Conservation (phyloP, 805 yeast genomes). For the Millerago galiae region DNA sequence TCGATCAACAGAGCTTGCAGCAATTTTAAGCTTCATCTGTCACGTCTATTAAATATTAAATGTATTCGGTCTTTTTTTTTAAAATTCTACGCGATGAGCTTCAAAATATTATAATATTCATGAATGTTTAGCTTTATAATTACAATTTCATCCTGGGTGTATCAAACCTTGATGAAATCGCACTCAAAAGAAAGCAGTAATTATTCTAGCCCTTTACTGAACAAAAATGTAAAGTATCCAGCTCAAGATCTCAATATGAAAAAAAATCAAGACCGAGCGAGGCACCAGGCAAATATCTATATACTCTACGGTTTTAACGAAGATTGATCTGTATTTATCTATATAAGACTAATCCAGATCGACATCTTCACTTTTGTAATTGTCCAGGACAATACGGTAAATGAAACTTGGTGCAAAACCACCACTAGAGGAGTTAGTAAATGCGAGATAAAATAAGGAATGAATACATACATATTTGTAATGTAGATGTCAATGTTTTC, state of each 20-base stretch:
- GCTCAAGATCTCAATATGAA: constrained; percentile 46
- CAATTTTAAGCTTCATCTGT: constrained; percentile 29
- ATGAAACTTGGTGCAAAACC: constrained; percentile 96
- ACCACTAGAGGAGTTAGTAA: constrained; percentile 37
- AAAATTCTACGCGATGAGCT: not conserved
- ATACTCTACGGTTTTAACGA: not conserved
- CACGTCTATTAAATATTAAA: too few species aligned
- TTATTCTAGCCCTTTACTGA: constrained; percentile 42
- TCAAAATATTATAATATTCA: not conserved
- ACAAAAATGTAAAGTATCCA: constrained; percentile 36
- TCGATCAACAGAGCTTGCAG: constrained; percentile 23
- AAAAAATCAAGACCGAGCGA: constrained; percentile 45
- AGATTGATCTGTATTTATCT: not conserved
- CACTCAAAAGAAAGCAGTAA: constrained; percentile 49
- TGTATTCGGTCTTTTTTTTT: too few species aligned
- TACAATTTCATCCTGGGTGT: constrained; percentile 24
- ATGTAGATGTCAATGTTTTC: constrained; percentile 91
- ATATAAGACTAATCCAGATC: constrained; percentile 35
- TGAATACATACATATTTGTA: constrained; percentile 58
- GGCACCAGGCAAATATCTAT: constrained; percentile 44
- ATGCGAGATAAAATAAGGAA: not conserved
- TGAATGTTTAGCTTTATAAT: constrained; percentile 21
- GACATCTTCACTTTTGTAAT: constrained; percentile 82
- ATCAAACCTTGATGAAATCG: constrained; percentile 36
- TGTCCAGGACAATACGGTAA: constrained; percentile 90